These are phyloP conservation scores for Salvia splendens DNA, from an alignment of 257 asterid species.

Conservation along the genomic window DNA sequence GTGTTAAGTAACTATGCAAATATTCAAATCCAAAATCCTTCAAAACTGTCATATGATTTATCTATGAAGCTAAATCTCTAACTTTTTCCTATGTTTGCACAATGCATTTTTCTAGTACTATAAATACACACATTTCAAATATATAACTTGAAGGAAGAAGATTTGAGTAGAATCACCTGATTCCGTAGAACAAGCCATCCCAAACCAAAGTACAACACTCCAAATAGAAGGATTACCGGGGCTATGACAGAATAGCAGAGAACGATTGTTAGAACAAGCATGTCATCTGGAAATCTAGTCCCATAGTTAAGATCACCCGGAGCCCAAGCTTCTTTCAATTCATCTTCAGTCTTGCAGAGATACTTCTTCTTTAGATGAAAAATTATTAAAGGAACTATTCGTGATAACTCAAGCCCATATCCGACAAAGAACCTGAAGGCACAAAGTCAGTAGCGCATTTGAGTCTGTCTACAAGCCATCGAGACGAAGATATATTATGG, in stretches of 20 bases:
- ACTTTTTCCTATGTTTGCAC: no score
- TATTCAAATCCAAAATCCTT: no score
- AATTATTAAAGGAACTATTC: constrained; percentile 72
- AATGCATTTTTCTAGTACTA: no score
- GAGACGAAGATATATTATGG: background rate
- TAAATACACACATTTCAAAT: no score
- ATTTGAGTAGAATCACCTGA: constrained; percentile 51
- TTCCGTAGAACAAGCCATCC: constrained; percentile 93
- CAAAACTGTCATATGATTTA: no score
- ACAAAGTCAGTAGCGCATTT: constrained; percentile 14
- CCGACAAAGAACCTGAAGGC: constrained; percentile 87
- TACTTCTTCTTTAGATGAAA: constrained; percentile 75
- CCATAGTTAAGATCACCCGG: constrained; percentile 83
- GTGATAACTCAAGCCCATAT: constrained; percentile 88
- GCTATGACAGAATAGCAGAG: constrained; percentile 88
- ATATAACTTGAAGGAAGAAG: no score
- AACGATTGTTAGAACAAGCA: constrained; percentile 67
- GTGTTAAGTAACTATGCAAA: no score
- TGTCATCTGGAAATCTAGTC: constrained; percentile 74
- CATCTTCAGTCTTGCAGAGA: constrained; percentile 81
- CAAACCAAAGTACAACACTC: constrained; percentile 77
- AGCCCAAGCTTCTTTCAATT: constrained; percentile 82
- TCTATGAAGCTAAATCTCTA: no score
- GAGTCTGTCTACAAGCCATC: constrained; percentile 1
- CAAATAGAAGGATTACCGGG: constrained; percentile 81